Evolutionary conservation across 2,329 filamentous ascomycete genomes (phyloP).

Genomic region (Colletotrichum spaethianum): DNA sequence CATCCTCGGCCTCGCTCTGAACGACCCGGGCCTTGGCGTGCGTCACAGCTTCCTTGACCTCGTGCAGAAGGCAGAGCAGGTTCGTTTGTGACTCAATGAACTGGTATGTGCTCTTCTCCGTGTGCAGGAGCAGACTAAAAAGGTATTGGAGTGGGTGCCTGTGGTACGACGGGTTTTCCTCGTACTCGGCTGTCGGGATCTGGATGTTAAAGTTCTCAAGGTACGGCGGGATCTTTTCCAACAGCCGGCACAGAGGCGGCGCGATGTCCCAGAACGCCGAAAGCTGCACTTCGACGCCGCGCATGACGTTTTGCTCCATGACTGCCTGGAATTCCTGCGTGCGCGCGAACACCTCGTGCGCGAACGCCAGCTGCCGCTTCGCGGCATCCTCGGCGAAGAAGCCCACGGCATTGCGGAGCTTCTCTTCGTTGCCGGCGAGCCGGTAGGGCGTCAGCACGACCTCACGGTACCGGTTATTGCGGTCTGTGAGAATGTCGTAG

Average conservation of each 20-base stretch:
- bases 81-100: constrained; percentile 98
- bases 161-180: constrained; percentile 88
- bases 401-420: constrained; percentile 81
- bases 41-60: constrained; percentile 86
- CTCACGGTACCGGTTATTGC: constrained; percentile 88
- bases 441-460: constrained; percentile 87
- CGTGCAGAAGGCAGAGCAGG: constrained; percentile 88
- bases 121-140: constrained; percentile 86
- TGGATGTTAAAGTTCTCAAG: constrained; percentile 76
- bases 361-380: constrained; percentile 79
- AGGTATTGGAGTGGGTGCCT: constrained; percentile 91
- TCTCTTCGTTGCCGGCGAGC: constrained; percentile 81
- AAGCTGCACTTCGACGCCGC: constrained; percentile 91
- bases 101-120: constrained; percentile 94
- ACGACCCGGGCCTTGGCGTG: constrained; percentile 76
- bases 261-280: constrained; percentile 99
- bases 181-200: constrained; percentile 84
- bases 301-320: constrained; percentile 86
- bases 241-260: constrained; percentile 81
- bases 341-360: constrained; percentile 80
- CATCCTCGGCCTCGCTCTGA: constrained; percentile 72
- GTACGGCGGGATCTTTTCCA: constrained; percentile 81
- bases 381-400: constrained; percentile 88
- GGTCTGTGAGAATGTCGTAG: constrained; percentile 86
- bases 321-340: constrained; percentile 83